Conservation (phyloP, 805 yeast genomes). For the Candida boleticola region DNA sequence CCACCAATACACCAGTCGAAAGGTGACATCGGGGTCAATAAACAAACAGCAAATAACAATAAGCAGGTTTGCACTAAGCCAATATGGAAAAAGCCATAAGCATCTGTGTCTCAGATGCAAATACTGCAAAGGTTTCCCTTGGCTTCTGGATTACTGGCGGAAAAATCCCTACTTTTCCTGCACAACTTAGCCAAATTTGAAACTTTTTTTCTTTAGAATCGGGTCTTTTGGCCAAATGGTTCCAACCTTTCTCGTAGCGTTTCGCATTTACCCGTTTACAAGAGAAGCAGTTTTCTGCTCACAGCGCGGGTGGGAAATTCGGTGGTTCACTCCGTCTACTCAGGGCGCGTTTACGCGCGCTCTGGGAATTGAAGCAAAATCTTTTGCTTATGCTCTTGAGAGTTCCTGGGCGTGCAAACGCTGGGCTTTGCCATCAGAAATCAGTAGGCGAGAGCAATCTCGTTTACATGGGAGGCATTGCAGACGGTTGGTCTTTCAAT, state of each 20-base stretch:
- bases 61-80: too few relatives aligned
- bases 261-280: conserved; percentile 48
- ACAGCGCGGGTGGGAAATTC: conserved; percentile 58
- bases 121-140: too few relatives aligned
- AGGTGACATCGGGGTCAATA: too few relatives aligned
- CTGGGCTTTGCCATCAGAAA: conserved; percentile 61
- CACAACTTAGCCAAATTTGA: background rate
- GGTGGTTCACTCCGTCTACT: conserved; percentile 56
- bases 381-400: conserved; percentile 46
- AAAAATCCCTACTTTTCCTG: too few relatives aligned
- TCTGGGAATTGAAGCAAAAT: conserved; percentile 1
- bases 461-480: conserved; percentile 51
- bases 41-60: too few relatives aligned
- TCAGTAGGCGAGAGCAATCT: conserved; percentile 16
- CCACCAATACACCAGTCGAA: too few relatives aligned
- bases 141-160: too few relatives aligned
- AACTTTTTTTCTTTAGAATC: conserved; percentile 3
- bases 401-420: conserved; percentile 56
- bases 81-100: too few relatives aligned
- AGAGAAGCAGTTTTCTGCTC: conserved; percentile 15
- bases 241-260: conserved; percentile 41
- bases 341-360: conserved; percentile 10
- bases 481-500: conserved; percentile 51
- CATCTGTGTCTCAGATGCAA: too few relatives aligned
- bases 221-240: conserved; percentile 20